Conservation (phyloP, 2,329 filamentous ascomycete genomes). For the Aurifilum marmelostoma region DNA sequence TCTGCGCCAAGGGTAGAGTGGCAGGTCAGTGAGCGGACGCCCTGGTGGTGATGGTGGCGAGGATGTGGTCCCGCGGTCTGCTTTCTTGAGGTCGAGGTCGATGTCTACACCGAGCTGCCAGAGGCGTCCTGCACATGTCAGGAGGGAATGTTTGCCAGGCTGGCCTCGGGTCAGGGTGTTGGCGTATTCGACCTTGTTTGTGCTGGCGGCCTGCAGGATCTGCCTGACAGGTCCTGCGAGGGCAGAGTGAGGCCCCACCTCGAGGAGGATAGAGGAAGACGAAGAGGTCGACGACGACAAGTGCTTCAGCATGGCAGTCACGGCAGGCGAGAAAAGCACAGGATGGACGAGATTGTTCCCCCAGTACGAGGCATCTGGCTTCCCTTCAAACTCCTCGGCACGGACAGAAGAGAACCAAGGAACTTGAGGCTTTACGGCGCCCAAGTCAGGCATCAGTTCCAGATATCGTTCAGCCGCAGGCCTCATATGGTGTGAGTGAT, state of each 20-base stretch:
- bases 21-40: constrained; percentile 31
- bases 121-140: constrained; percentile 23
- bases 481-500: constrained; percentile 31
- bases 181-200: constrained; percentile 15
- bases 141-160: constrained; percentile 9
- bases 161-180: constrained; percentile 19
- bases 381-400: neutral
- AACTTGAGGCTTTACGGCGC: neutral
- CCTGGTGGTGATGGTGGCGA: neutral
- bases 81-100: constrained; percentile 5
- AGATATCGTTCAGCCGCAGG: neutral
- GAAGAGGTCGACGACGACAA: neutral
- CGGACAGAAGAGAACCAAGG: constrained; percentile 8
- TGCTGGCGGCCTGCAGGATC: constrained; percentile 13
- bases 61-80: constrained; percentile 15
- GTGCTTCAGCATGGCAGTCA: neutral
- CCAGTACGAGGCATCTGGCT: constrained; percentile 29
- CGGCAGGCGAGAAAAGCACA: constrained; percentile 29
- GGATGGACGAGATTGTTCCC: constrained; percentile 35
- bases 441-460: neutral
- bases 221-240: constrained; percentile 32
- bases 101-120: constrained; percentile 14
- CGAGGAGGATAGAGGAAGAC: constrained; percentile 6
- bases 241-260: constrained; percentile 34
- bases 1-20: constrained; percentile 38